Base-by-base conservation (phyloP, 73 alveolate species). In the Urostyla sp. region DNA sequence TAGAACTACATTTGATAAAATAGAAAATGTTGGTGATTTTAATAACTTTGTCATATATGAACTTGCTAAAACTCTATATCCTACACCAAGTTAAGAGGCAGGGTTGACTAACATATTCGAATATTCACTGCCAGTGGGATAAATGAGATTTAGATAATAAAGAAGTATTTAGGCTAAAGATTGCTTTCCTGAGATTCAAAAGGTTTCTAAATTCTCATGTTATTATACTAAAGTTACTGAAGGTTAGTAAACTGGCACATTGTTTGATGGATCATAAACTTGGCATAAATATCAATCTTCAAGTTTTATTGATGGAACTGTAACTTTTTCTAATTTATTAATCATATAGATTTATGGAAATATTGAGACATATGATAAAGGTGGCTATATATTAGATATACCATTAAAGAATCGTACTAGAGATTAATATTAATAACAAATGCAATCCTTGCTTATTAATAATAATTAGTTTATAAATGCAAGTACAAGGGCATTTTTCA, bases 131-230 rank as follows among this genome's bases (percentile, higher is more conserved):
- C 48, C 28, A 37, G 16, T 73, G 26, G 85, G 85, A 1, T 15
- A 50, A 28, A 73, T 73, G 85, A 24, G 85, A 16, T 73, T 73
- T n/a, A 73, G 85, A 38, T 53, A 73, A 36, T 28, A 73, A 30
- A 73, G 85, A 35, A 44, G 66, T 2, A 50, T 36, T 31, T 6
- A 69, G 30, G n/a, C n/a, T n/a, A 13, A 6, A 13, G 54, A 45
- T 24, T 69, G 83, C 83, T 28, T 8, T 15, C 8, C 48, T 4
- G 10, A 6, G 13, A 3, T 15, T 31, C n/a, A n/a, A n/a, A n/a
- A n/a, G n/a, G n/a, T n/a, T n/a, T 13, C 34, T 15, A 15, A 49
- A 2, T 10, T 7, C 7, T 46, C 28, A 45, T 69, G 83, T 40
- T 69, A 69, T 30, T 31, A 45, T 24, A 52, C 23, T 27, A n/a